Percentiles rank a stretch among this genome's conserved stretches.
Conservation (phyloP, 2,329 filamentous ascomycete species). For the Cladophialophora exuberans region DNA sequence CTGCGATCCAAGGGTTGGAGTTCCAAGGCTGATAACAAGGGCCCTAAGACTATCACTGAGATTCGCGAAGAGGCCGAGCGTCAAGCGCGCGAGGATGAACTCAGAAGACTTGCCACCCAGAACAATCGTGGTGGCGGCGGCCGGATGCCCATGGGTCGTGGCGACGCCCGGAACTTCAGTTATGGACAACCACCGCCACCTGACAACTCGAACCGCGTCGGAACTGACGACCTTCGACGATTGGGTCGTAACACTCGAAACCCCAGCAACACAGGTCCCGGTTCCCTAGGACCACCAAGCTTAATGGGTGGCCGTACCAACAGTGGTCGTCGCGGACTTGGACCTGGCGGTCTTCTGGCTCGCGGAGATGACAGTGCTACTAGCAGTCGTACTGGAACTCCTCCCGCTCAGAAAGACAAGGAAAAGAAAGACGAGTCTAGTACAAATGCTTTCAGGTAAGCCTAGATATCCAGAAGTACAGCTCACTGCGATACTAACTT, state of each 20-base stretch:
- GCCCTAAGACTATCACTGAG: conserved; percentile 93
- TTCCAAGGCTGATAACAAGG: conserved; percentile 89
- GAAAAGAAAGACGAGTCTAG: conserved; percentile 65
- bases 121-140: conserved; percentile 63
- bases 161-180: conserved; percentile 84
- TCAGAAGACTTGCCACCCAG: conserved; percentile 58
- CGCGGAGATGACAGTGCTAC: conserved; percentile 82
- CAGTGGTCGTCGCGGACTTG: conserved; percentile 77
- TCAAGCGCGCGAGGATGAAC: conserved; percentile 79
- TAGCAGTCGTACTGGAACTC: conserved; percentile 88
- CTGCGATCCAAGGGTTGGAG: conserved; percentile 76
- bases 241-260: conserved; percentile 70
- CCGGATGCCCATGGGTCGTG: conserved; percentile 75
- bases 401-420: conserved; percentile 67
- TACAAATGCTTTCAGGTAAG: conserved; percentile 93
- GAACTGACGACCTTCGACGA: conserved; percentile 86
- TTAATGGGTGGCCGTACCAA: conserved; percentile 89
- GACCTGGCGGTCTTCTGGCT: conserved; percentile 71
- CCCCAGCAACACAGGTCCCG: conserved; percentile 60
- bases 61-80: conserved; percentile 80
- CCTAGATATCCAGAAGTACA: background rate
- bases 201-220: conserved; percentile 77
- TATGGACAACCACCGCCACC: conserved; percentile 69
- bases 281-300: conserved; percentile 76
- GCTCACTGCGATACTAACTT: conserved; percentile 24